Evolutionary conservation across 441 rosid genomes (phyloP).

Genomic region (Eutrema salsugineum): DNA sequence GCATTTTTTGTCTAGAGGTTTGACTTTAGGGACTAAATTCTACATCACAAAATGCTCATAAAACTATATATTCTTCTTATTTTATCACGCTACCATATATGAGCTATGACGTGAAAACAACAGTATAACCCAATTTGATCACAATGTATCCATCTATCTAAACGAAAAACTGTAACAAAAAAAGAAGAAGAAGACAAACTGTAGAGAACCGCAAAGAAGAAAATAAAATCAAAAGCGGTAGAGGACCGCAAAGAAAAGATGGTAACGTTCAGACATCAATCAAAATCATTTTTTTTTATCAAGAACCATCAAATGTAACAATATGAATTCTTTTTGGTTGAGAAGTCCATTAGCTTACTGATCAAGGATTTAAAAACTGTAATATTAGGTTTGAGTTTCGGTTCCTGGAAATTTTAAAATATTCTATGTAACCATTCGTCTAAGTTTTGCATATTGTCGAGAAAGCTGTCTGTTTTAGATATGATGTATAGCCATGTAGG

Average conservation of each 20-base stretch:
- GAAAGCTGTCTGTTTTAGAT: too few relatives aligned
- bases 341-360: too few relatives aligned
- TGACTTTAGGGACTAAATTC: neutral
- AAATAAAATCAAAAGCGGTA: too few relatives aligned
- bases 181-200: neutral
- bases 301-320: neutral
- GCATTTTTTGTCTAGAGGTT: neutral
- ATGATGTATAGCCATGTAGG: too few relatives aligned
- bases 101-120: neutral
- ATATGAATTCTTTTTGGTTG: too few relatives aligned
- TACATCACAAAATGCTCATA: too few relatives aligned
- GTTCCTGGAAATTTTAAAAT: too few relatives aligned
- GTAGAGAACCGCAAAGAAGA: too few relatives aligned
- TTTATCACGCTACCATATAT: neutral
- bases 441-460: too few relatives aligned
- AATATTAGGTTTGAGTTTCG: too few relatives aligned
- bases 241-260: neutral
- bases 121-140: neutral
- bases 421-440: too few relatives aligned
- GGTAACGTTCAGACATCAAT: conserved; percentile 1
- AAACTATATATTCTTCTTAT: neutral
- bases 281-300: neutral
- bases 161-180: neutral
- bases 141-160: neutral
- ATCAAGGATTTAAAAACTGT: too few relatives aligned